These are phyloP conservation scores for Aureobasidium uvarum DNA, from an alignment of 2,329 filamentous ascomycete species.

Conservation along the genomic window DNA sequence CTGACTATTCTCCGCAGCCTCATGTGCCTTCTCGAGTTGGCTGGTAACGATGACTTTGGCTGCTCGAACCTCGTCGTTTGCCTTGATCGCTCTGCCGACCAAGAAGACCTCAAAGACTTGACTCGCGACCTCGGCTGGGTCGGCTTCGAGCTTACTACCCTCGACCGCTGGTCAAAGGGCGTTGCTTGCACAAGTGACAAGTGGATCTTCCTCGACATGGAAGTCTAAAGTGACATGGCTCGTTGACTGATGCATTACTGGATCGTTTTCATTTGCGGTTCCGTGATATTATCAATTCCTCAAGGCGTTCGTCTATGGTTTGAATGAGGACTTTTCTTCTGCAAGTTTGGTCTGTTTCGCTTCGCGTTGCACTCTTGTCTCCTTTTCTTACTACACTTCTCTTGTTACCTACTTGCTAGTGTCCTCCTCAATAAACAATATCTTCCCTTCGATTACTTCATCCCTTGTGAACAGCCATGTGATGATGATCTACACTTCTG, in stretches of 20 bases:
- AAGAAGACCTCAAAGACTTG: constrained; percentile 63
- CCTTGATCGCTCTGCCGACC: constrained; percentile 66
- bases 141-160: constrained; percentile 78
- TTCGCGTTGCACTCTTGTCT: neutral
- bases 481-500: too few relatives aligned
- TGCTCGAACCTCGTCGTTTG: constrained; percentile 78
- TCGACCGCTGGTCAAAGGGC: constrained; percentile 67
- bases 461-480: too few relatives aligned
- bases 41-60: constrained; percentile 66
- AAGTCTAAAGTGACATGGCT: constrained; percentile 56
- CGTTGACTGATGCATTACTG: neutral
- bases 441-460: neutral
- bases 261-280: neutral
- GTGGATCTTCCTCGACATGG: constrained; percentile 89
- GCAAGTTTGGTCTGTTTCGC: constrained; percentile 1
- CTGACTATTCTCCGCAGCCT: constrained; percentile 56
- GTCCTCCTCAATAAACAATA: neutral
- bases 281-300: neutral
- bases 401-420: neutral
- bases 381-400: neutral
- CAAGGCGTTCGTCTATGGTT: neutral
- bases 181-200: constrained; percentile 66
- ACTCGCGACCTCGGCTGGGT: constrained; percentile 89
- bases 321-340: neutral
- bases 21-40: constrained; percentile 87